Evolutionary conservation across 202 grass and related monocot genomes (phyloP), one percentile per base, ranked within the genome.

Genomic region (Setaria viridis): DNA sequence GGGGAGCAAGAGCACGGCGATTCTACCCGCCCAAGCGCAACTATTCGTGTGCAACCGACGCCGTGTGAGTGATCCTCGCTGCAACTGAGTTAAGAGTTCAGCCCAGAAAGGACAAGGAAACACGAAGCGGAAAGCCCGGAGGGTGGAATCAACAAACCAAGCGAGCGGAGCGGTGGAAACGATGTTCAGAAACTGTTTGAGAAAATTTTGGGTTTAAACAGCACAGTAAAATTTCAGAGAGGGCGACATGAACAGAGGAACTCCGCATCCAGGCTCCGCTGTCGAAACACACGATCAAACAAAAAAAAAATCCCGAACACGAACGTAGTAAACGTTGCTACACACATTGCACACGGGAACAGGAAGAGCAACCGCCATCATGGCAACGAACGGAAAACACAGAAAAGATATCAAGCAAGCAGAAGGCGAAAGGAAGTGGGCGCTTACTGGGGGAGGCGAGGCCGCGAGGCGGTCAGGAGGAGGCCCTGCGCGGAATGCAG

Each of bases 71-170:
- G 75, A 85, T 78, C 56, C 46, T 60, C 72, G 60, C 89, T 45
- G 81, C 70, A 49, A 47, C 68, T 37, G 6, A 74, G 51, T 42
- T 76, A 54, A 57, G 33, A 21, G 51, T 77, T 69, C 67, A 33
- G 11, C 53, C 47, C 70, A 43, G 50, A 85, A 80, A 86, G 78
- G 84, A 84, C 88, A 83, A 90, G 83, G 79, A 73, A 73, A 90
- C 88, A 90, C 68, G 25, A 69, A 20, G 59, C 88, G 75, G 16
- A 64, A 80, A 84, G 68, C 19, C 60, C 88, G 84, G 74, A 78
- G 37, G 48, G 45, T 51, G 11, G 17, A 9, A 25, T 8, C 53
- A 71, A 42, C 60, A 29, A 63, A 57, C 34, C 45, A 59, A 75
- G 19, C 25, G 42, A 86, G 55, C 43, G 45, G 45, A 14, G 17